Percentiles rank a stretch among this genome's conserved stretches.
These are phyloP conservation scores for Amanita polypyramis DNA, from an alignment of 768 basidiomycete species.

Conservation along the genomic window DNA sequence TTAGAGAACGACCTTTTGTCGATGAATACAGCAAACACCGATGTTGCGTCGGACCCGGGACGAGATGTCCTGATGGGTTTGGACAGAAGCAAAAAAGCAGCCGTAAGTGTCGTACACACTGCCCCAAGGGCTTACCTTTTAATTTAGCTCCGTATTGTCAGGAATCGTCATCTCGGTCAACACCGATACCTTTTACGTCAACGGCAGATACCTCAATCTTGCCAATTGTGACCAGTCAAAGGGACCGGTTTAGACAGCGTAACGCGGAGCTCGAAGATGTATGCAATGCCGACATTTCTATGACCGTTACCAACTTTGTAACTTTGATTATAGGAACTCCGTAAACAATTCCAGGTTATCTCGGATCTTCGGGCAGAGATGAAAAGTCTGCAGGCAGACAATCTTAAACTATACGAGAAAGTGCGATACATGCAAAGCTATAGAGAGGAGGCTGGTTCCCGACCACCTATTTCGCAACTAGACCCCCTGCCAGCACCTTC, in stretches of 20 bases:
- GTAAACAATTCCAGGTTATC: slow-evolving; percentile 90
- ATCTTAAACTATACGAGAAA: slow-evolving; percentile 97
- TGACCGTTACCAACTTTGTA: not conserved
- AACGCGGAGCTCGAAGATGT: slow-evolving; percentile 97
- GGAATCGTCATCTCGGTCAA: slow-evolving; percentile 33
- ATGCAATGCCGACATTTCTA: slow-evolving; percentile 8
- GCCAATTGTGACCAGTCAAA: slow-evolving; percentile 96
- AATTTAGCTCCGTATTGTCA: slow-evolving; percentile 5
- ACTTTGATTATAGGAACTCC: slow-evolving; percentile 58
- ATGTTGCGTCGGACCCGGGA: slow-evolving; percentile 22
- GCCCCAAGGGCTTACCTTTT: not conserved
- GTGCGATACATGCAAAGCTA: slow-evolving; percentile 98
- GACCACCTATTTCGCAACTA: slow-evolving; percentile 51
- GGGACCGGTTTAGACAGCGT: slow-evolving; percentile 94
- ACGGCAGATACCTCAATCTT: slow-evolving; percentile 89
- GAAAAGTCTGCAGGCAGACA: slow-evolving; percentile 87
- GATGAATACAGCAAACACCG: slow-evolving; percentile 51
- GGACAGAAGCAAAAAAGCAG: slow-evolving; percentile 52
- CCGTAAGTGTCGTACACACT: slow-evolving; percentile 20
- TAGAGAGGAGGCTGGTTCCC: slow-evolving; percentile 56
- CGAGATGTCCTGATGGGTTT: slow-evolving; percentile 62
- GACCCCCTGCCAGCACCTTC: slow-evolving; percentile 50
- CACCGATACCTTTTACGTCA: slow-evolving; percentile 61
- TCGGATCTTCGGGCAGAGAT: slow-evolving; percentile 90
- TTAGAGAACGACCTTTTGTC: slow-evolving; percentile 86